Percentiles rank a stretch among this genome's conserved stretches.
These are phyloP conservation scores for Plasmodium vinckei DNA, from an alignment of 169 alveolate genomes.

Conservation along the genomic window DNA sequence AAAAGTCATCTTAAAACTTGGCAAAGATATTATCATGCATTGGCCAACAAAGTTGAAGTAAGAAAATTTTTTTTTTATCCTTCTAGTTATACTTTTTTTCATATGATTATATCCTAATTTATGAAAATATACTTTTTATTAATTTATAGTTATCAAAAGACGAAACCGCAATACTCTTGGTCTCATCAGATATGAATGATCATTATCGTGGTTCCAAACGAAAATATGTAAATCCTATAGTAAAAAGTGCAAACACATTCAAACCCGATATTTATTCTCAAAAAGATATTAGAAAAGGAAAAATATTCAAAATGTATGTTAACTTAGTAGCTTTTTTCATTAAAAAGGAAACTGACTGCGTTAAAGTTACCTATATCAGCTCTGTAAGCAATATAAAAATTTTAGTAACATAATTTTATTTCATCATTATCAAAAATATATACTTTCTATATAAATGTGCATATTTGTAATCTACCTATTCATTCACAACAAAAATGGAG, in stretches of 20 bases:
- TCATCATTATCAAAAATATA: background rate
- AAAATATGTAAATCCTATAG: slow-evolving; percentile 24
- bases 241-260: slow-evolving; percentile 28
- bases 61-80: slow-evolving; percentile 6
- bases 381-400: slow-evolving; percentile 32
- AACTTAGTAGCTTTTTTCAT: slow-evolving; percentile 44
- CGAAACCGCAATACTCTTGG: slow-evolving; percentile 22
- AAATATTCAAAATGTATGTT: slow-evolving; percentile 12
- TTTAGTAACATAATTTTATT: background rate
- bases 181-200: slow-evolving; percentile 46
- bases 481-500: too few species aligned
- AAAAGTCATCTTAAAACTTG: slow-evolving; percentile 30
- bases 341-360: slow-evolving; percentile 9
- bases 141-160: slow-evolving; percentile 21
- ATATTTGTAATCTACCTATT: too few species aligned
- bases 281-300: slow-evolving; percentile 12
- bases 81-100: background rate
- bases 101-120: background rate
- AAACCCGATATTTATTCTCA: slow-evolving; percentile 51
- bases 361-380: slow-evolving; percentile 36
- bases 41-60: slow-evolving; percentile 49
- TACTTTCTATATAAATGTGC: too few species aligned
- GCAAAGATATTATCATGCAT: slow-evolving; percentile 51
- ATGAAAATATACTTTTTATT: background rate
- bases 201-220: slow-evolving; percentile 3